phyloP scores from a whole-genome alignment of 1,139 yeast species.

The Yamadazyma mexicana region DNA sequence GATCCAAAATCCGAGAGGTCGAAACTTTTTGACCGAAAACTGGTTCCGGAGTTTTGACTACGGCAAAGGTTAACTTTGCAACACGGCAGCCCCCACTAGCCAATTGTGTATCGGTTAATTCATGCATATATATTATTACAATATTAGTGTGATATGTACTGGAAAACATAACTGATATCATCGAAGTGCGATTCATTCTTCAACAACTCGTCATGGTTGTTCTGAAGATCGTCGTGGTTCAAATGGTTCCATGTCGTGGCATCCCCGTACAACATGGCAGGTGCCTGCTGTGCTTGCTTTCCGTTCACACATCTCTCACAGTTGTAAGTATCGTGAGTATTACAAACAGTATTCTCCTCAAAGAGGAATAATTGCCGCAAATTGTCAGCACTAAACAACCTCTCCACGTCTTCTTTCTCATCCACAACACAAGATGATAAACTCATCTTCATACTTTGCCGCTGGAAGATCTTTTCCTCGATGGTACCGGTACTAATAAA shows the following conservation, averaged over 20 bases:
- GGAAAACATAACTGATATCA: slow-evolving; percentile 86
- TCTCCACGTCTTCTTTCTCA: slow-evolving; percentile 91
- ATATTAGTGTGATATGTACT: slow-evolving; percentile 75
- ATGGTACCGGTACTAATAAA: slow-evolving; percentile 94
- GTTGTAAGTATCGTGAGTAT: slow-evolving; percentile 89
- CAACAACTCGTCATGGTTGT: slow-evolving; percentile 74
- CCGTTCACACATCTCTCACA: slow-evolving; percentile 78
- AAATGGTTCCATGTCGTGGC: slow-evolving; percentile 97
- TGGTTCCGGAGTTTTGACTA: neutral
- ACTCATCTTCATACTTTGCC: slow-evolving; percentile 95
- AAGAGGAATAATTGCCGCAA: slow-evolving; percentile 74
- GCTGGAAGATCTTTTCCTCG: slow-evolving; percentile 93
- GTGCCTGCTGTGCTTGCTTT: slow-evolving; percentile 59
- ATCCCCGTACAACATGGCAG: slow-evolving; percentile 96
- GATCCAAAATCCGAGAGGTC: no score
- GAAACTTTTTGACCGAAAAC: neutral
- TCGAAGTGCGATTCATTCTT: slow-evolving; percentile 68
- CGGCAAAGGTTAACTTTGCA: no score
- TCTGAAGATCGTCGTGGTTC: slow-evolving; percentile 55
- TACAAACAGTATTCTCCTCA: slow-evolving; percentile 69
- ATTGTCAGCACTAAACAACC: slow-evolving; percentile 82
- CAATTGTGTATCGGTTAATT: no score
- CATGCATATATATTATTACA: no score
- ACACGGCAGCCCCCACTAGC: no score
- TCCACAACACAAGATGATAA: slow-evolving; percentile 95